phyloP scores from a whole-genome alignment of 768 basidiomycete genomes.

The Agaricus sinodeliciosus region DNA sequence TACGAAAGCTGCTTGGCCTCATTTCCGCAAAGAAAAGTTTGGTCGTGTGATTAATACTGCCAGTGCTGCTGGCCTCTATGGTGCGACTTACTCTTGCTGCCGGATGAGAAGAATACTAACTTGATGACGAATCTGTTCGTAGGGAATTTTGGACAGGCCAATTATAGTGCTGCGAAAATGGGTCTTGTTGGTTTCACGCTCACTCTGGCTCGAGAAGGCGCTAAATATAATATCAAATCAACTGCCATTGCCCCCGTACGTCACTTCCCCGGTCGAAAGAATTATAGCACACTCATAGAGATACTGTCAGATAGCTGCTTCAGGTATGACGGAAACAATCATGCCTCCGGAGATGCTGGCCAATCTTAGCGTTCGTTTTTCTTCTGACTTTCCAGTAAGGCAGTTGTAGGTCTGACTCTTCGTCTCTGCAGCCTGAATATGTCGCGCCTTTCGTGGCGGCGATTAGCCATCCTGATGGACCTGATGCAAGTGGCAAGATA shows the following conservation, averaged over 20 bases:
- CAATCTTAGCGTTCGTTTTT: conserved; percentile 59
- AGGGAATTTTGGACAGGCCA: conserved; percentile 96
- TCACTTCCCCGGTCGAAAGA: conserved; percentile 1
- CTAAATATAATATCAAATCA: conserved; percentile 83
- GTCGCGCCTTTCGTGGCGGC: conserved; percentile 91
- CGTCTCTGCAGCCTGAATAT: conserved; percentile 62
- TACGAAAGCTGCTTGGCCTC: conserved; percentile 93
- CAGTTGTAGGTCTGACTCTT: conserved; percentile 4
- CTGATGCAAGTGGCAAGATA: conserved; percentile 71
- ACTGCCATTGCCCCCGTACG: conserved; percentile 87
- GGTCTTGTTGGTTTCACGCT: conserved; percentile 89
- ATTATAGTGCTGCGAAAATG: conserved; percentile 99
- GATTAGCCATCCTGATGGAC: conserved; percentile 78
- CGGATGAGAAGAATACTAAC: neutral
- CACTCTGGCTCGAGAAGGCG: conserved; percentile 88
- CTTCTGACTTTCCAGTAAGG: neutral
- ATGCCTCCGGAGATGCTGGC: conserved; percentile 93
- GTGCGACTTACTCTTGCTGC: conserved; percentile 29
- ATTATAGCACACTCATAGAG: neutral
- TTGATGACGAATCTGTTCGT: neutral
- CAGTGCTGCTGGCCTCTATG: conserved; percentile 91
- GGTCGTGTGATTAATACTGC: conserved; percentile 94
- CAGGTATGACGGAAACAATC: conserved; percentile 90
- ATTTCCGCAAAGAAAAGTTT: conserved; percentile 92
- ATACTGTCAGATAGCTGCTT: conserved; percentile 74